Evolutionary conservation across 2,329 filamentous ascomycete genomes (phyloP).

Genomic region (Cryphonectria radicalis): DNA sequence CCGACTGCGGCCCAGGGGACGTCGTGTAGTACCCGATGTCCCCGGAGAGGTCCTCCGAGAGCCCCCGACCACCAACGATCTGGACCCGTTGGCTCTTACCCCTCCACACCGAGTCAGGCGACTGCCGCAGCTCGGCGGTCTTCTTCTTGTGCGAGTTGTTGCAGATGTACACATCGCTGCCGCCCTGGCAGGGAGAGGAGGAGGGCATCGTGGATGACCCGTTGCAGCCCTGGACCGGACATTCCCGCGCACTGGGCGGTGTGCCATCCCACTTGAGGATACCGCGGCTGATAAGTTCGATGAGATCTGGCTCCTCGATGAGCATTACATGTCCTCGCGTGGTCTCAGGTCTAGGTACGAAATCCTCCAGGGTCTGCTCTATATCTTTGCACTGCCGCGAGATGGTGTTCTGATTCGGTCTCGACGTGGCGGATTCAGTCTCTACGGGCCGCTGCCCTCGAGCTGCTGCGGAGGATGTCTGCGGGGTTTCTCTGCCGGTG

Average conservation of each 20-base stretch:
- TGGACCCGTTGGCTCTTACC: conserved; percentile 3
- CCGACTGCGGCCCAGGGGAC: not conserved
- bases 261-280: not conserved
- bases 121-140: not conserved
- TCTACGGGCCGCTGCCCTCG: not conserved
- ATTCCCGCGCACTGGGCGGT: not conserved
- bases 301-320: conserved; percentile 16
- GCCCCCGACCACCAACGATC: not conserved
- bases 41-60: not conserved
- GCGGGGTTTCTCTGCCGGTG: not conserved
- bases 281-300: not conserved
- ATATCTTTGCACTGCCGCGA: not conserved
- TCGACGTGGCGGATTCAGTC: not conserved
- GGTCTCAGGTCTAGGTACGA: not conserved
- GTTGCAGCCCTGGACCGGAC: not conserved
- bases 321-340: conserved; percentile 3
- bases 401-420: not conserved
- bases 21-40: conserved; percentile 26
- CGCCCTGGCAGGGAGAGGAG: not conserved
- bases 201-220: not conserved
- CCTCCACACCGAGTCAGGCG: not conserved
- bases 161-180: not conserved
- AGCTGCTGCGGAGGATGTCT: not conserved
- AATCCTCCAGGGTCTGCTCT: too few species aligned
- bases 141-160: not conserved